Evolutionary conservation across 495 filamentous ascomycete genomes (phyloP).

Genomic region (Viridothelium virens): DNA sequence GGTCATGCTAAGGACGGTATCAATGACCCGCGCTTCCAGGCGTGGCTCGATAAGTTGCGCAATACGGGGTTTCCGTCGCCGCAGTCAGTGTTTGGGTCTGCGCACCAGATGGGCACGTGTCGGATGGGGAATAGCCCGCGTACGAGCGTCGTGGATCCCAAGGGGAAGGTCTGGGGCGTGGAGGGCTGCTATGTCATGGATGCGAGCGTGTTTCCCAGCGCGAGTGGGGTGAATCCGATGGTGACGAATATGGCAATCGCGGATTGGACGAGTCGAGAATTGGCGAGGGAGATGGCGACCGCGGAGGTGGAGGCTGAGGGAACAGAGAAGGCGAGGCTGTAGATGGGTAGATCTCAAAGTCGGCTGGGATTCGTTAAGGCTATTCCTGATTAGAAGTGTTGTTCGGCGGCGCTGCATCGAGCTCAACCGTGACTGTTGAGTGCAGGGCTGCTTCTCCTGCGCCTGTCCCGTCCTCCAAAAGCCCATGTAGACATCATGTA

Average conservation of each 20-base stretch:
- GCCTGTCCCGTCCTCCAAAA: no score
- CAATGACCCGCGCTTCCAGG: conserved; percentile 57
- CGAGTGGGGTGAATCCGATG: conserved; percentile 92
- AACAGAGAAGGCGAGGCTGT: background rate
- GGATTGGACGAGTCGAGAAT: conserved; percentile 40
- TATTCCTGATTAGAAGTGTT: no score
- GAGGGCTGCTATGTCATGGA: conserved; percentile 71
- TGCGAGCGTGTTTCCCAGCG: conserved; percentile 81
- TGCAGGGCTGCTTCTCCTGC: no score
- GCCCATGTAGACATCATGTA: no score
- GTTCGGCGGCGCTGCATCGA: no score
- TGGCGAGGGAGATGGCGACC: conserved; percentile 42
- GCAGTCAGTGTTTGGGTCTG: conserved; percentile 48
- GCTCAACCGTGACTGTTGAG: no score
- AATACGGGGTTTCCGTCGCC: conserved; percentile 44
- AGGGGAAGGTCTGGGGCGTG: conserved; percentile 69
- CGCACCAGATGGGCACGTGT: conserved; percentile 91
- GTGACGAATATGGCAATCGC: conserved; percentile 82
- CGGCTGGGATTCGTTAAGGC: no score
- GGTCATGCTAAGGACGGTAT: conserved; percentile 43
- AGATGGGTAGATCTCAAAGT: background rate
- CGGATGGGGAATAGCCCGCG: conserved; percentile 58
- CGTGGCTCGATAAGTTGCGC: conserved; percentile 57
- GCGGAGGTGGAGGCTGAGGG: background rate
- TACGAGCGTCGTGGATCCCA: conserved; percentile 64